Conservation (phyloP, 1,284 basidiomycete genomes). For the Moesziomyces sp. region DNA sequence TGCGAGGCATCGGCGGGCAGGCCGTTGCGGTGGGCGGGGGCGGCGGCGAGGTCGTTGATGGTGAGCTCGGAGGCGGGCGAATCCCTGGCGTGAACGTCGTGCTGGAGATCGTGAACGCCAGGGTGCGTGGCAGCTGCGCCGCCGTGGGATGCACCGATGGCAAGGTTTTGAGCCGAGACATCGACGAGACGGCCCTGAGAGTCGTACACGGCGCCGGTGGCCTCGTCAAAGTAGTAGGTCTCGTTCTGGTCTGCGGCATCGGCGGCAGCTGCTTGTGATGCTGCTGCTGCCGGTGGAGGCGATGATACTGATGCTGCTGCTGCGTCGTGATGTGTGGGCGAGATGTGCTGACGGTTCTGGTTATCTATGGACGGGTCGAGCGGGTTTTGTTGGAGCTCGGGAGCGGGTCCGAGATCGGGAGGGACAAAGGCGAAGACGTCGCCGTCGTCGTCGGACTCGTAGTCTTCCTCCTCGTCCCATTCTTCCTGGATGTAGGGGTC, state of each 20-base stretch:
- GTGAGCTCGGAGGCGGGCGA: conserved; percentile 27
- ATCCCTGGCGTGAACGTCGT: background rate
- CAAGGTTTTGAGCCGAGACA: conserved; percentile 34
- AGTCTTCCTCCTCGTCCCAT: conserved; percentile 56
- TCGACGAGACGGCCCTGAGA: conserved; percentile 56
- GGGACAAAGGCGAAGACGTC: conserved; percentile 66
- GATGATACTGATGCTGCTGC: background rate
- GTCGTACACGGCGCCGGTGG: conserved; percentile 62
- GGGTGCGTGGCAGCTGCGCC: conserved; percentile 5
- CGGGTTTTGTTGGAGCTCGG: conserved; percentile 42
- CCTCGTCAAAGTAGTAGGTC: conserved; percentile 62
- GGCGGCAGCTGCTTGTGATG: background rate
- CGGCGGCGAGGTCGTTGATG: conserved; percentile 14
- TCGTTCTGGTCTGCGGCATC: conserved; percentile 31
- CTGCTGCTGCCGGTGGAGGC: conserved; percentile 11
- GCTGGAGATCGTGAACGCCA: conserved; percentile 8
- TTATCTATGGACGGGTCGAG: conserved; percentile 50
- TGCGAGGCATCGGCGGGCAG: conserved; percentile 11
- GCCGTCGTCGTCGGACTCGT: conserved; percentile 61
- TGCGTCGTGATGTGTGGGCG: too few species aligned
- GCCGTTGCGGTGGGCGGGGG: background rate
- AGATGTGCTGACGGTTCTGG: conserved; percentile 29
- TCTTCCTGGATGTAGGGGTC: conserved; percentile 40
- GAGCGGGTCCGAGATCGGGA: conserved; percentile 50
- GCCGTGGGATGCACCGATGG: background rate